phyloP scores from a whole-genome alignment of 345 rosid species.

The Balakata baccata region DNA sequence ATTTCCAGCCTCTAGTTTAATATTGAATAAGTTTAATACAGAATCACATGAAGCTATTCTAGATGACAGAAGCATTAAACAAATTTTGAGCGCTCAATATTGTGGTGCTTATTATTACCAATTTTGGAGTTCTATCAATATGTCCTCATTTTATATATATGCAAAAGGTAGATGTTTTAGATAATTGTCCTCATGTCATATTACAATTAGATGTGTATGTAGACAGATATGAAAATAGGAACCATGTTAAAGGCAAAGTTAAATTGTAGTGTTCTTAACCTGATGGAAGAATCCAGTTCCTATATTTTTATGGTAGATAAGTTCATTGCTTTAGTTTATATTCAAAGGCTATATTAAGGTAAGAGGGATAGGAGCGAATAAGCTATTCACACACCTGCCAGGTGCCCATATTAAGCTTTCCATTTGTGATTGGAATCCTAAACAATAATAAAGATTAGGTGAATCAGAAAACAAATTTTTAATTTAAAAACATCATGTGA shows the following conservation, averaged over 20 bases:
- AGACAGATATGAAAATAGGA: background rate
- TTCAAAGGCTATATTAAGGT: background rate
- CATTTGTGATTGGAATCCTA: slow-evolving; percentile 85
- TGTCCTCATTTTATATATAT: no score
- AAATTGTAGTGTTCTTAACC: background rate
- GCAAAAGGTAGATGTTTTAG: no score
- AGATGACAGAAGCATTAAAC: no score
- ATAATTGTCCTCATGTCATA: background rate
- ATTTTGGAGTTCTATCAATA: no score
- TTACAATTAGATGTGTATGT: background rate
- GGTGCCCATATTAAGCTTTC: slow-evolving; percentile 84
- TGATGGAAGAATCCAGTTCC: background rate
- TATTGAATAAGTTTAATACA: no score
- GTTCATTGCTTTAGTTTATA: background rate
- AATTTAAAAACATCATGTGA: background rate
- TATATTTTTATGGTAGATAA: background rate
- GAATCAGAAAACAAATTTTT: slow-evolving; percentile 6
- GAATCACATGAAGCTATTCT: no score
- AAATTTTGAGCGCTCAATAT: no score
- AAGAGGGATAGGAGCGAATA: background rate
- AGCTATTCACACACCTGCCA: slow-evolving; percentile 72
- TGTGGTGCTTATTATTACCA: no score
- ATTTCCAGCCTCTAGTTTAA: no score
- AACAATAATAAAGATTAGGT: slow-evolving; percentile 18
- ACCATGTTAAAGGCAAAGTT: background rate